Evolutionary conservation across 2,329 filamentous ascomycete species (phyloP).

Genomic region (Stagonosporopsis vannaccii): DNA sequence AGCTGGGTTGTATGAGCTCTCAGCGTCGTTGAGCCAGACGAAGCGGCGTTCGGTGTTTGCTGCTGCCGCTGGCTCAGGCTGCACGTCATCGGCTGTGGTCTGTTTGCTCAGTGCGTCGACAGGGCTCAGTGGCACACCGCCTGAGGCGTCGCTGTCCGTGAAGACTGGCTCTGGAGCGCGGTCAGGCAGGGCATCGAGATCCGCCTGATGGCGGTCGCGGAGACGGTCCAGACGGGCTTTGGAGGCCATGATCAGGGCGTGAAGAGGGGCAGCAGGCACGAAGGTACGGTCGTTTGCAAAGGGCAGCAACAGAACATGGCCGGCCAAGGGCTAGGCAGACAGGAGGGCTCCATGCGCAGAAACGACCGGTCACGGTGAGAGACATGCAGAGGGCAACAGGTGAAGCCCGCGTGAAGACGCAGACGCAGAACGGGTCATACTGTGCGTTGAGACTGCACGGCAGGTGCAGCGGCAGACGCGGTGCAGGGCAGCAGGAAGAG

Average conservation of each 20-base stretch:
- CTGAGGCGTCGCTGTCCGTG: slow-evolving; percentile 25
- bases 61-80: background rate
- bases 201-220: slow-evolving; percentile 23
- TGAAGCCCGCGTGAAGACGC: no score
- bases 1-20: slow-evolving; percentile 34
- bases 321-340: no score
- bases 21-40: slow-evolving; percentile 30
- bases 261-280: background rate
- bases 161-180: slow-evolving; percentile 13
- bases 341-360: no score
- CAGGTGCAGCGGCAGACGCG: no score
- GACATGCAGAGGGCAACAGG: no score
- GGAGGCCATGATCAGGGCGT: slow-evolving; percentile 27
- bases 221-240: slow-evolving; percentile 36
- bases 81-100: background rate
- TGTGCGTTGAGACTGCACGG: no score
- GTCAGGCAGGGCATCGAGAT: slow-evolving; percentile 39
- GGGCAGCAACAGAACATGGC: no score
- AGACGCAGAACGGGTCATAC: no score
- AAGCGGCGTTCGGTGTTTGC: slow-evolving; percentile 29
- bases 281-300: background rate
- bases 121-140: slow-evolving; percentile 31
- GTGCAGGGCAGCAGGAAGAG: no score
- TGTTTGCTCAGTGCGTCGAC: slow-evolving; percentile 22
- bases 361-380: no score